phyloP scores from a whole-genome alignment of 192 early-diverging fungal species.

The Backusella circina region DNA sequence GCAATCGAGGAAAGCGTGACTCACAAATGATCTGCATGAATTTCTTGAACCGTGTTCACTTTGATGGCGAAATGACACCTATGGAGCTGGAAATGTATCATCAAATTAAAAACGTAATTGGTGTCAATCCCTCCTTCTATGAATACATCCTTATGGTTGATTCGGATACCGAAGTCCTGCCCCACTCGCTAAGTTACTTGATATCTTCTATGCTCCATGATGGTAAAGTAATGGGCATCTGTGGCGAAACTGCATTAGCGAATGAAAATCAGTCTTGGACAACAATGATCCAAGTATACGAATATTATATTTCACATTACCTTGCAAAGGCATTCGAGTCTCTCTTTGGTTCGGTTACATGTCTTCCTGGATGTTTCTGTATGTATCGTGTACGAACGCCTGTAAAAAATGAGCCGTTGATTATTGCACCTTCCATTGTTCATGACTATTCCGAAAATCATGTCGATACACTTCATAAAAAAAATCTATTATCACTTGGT shows the following conservation, averaged over 20 bases:
- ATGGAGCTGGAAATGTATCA: slow-evolving; percentile 96
- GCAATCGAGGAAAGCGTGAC: slow-evolving; percentile 97
- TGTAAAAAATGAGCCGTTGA: slow-evolving; percentile 66
- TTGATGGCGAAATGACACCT: slow-evolving; percentile 85
- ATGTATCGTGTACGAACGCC: slow-evolving; percentile 79
- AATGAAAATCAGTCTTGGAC: slow-evolving; percentile 92
- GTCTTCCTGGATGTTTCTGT: slow-evolving; percentile 82
- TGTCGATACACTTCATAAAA: slow-evolving; percentile 95
- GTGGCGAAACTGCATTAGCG: slow-evolving; percentile 88
- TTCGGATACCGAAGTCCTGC: slow-evolving; percentile 78
- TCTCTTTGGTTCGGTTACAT: slow-evolving; percentile 77
- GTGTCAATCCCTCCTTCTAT: slow-evolving; percentile 78
- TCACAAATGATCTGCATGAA: slow-evolving; percentile 94
- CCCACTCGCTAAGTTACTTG: slow-evolving; percentile 85
- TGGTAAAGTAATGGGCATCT: slow-evolving; percentile 81
- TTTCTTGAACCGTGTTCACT: slow-evolving; percentile 91
- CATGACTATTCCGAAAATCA: slow-evolving; percentile 85
- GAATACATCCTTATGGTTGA: slow-evolving; percentile 80
- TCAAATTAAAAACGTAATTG: slow-evolving; percentile 96
- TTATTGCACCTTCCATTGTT: slow-evolving; percentile 78
- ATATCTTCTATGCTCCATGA: slow-evolving; percentile 82
- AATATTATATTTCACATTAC: slow-evolving; percentile 91
- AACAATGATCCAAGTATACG: slow-evolving; percentile 97
- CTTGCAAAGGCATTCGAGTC: slow-evolving; percentile 87
- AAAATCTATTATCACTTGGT: slow-evolving; percentile 93